phyloP scores from a whole-genome alignment of 2,329 filamentous ascomycete species.

The Beauveria sp. region DNA sequence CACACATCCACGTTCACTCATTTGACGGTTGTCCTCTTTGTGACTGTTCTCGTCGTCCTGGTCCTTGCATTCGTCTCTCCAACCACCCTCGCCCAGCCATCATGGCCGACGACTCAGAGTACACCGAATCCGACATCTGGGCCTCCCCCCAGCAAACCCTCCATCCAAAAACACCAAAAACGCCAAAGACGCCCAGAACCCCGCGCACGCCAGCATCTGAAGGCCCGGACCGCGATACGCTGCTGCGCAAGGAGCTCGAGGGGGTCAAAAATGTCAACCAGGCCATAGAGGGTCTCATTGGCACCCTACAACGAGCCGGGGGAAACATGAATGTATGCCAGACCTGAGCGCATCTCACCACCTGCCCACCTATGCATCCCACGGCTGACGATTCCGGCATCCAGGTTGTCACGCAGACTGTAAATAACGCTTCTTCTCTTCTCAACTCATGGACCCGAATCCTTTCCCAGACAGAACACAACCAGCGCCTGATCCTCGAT shows the following conservation, averaged over 20 bases:
- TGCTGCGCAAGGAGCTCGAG: conserved; percentile 70
- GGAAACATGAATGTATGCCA: conserved; percentile 65
- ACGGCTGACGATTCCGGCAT: conserved; percentile 10
- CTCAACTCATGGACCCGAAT: conserved; percentile 95
- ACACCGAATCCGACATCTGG: conserved; percentile 43
- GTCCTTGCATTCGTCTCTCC: neutral
- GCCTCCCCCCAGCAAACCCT: conserved; percentile 33
- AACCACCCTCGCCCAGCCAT: conserved; percentile 5
- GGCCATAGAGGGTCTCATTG: conserved; percentile 71
- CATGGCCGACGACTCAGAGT: conserved; percentile 39
- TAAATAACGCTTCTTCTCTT: conserved; percentile 78
- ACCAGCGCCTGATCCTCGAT: conserved; percentile 83
- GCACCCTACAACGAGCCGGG: conserved; percentile 62
- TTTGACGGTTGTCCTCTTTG: neutral
- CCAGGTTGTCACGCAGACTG: conserved; percentile 73
- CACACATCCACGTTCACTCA: neutral
- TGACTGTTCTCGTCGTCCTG: neutral
- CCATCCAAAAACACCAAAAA: conserved; percentile 28
- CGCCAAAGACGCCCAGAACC: conserved; percentile 41
- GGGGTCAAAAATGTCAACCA: conserved; percentile 80
- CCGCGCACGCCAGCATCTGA: conserved; percentile 37
- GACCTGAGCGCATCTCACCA: neutral
- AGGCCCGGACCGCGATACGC: conserved; percentile 60
- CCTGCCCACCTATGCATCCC: neutral
- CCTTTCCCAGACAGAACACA: conserved; percentile 94